phyloP scores from a whole-genome alignment of 306 rosid species.

The Acacia crassicarpa region DNA sequence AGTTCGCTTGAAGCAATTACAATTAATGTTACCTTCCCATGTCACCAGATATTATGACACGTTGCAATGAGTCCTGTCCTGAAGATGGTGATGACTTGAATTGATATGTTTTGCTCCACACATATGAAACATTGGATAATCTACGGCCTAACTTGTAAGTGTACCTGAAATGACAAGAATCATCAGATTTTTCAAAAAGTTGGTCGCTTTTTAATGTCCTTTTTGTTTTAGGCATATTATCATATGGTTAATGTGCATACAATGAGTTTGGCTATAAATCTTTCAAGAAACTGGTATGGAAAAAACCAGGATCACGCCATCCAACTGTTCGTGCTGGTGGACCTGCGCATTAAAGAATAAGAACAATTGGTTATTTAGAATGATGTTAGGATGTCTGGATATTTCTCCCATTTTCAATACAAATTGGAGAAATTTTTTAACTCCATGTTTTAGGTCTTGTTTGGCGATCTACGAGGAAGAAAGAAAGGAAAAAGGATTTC shows the following conservation, averaged over 20 bases:
- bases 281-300: conserved; percentile 77
- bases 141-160: conserved; percentile 53
- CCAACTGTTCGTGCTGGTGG: conserved; percentile 80
- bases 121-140: conserved; percentile 33
- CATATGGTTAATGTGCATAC: conserved; percentile 32
- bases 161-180: conserved; percentile 37
- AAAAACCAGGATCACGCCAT: conserved; percentile 87
- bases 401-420: neutral
- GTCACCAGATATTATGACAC: conserved; percentile 77
- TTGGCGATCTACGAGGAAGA: neutral
- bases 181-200: neutral
- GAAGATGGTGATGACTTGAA: conserved; percentile 80
- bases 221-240: neutral
- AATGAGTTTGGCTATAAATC: conserved; percentile 62
- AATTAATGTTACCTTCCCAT: conserved; percentile 67
- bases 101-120: conserved; percentile 56
- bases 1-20: neutral
- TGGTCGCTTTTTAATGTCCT: neutral
- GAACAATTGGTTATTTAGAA: neutral
- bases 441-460: neutral
- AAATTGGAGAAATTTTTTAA: neutral
- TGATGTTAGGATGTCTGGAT: too few species aligned
- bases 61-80: conserved; percentile 78
- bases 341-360: conserved; percentile 34
- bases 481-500: too few species aligned